Conservation (phyloP, 2,329 filamentous ascomycete genomes). For the Trichoderma sp. region DNA sequence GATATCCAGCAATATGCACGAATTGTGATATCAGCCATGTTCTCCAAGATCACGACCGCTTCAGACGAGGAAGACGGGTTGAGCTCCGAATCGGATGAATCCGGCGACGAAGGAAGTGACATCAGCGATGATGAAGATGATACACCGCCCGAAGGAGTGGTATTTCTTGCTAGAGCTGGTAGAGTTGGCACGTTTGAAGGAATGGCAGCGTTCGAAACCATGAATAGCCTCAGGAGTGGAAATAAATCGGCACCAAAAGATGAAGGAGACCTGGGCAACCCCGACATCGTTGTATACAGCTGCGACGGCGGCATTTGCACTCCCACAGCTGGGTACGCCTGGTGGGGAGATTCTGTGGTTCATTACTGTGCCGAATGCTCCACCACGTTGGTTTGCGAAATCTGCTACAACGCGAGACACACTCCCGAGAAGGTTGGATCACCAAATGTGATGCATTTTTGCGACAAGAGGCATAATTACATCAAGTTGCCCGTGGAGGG, state of each 20-base stretch:
- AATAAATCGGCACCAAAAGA: neutral
- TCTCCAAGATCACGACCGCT: constrained; percentile 24
- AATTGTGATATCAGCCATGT: constrained; percentile 29
- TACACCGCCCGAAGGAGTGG: neutral
- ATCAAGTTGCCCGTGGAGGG: constrained; percentile 26
- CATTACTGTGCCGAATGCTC: constrained; percentile 28
- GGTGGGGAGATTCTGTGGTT: constrained; percentile 23
- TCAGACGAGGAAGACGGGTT: neutral
- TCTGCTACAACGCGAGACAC: constrained; percentile 23
- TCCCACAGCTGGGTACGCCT: constrained; percentile 19
- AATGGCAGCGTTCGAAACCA: neutral
- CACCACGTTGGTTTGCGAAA: constrained; percentile 25
- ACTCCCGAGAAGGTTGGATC: constrained; percentile 13
- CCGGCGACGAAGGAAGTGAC: neutral
- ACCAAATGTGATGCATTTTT: constrained; percentile 18
- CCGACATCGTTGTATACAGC: neutral
- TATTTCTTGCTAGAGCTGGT: neutral
- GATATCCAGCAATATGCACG: constrained; percentile 23
- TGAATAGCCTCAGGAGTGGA: neutral
- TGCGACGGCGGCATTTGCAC: constrained; percentile 24
- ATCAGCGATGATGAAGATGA: constrained; percentile 11
- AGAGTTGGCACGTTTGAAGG: neutral
- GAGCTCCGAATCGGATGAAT: neutral
- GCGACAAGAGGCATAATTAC: constrained; percentile 25
- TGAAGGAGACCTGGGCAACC: constrained; percentile 21